Evolutionary conservation across 805 yeast genomes (phyloP), one percentile per base, ranked within the genome.

Genomic region (Zygosaccharomyces rouxii): DNA sequence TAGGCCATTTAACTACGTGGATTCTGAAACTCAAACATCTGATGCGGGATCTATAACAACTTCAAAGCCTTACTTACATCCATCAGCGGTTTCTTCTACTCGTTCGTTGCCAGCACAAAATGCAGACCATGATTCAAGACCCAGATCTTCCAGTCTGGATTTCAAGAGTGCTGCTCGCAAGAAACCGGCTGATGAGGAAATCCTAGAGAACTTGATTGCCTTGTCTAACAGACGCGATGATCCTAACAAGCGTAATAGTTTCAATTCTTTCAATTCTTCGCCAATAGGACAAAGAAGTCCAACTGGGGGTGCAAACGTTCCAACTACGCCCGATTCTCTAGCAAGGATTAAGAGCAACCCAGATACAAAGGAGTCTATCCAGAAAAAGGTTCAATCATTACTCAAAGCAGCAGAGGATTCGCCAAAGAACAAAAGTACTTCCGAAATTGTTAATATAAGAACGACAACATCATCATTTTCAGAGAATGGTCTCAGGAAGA

Each of bases 341-440:
- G 35, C 18, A 19, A 41, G 19, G 29, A 41, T 41, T 7, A 41
- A 28, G 13, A 41, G 44, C 14, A 41, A 41, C 10, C 26, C 44
- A 4, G 41, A 46, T 22, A 40, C 58, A 26, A 54, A 70, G 13
- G 63, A 62, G 25, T 71, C 77, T 0, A 80, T 83, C 38, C 84
- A 80, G 55, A 68, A 76, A 48, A 71, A 86, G 55, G 79, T 81
- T 63, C 76, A 75, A 40, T 72, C 72, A 55, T 67, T 79, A 35
- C 63, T 81, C 47, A 71, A 65, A 50, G 53, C 51, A 19, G 55
- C 64, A 5, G 56, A 57, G 11, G 58, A 55, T 7, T 18, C 37
- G 2, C 47, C 44, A 19, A 28, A 14, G 22, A 29, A 28, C 11
- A 7, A 29, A 25, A 19, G 25, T 18, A 22, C 28, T 26, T 22